Base-by-base conservation (phyloP, 208 protist genomes). In the Leishmania major region DNA sequence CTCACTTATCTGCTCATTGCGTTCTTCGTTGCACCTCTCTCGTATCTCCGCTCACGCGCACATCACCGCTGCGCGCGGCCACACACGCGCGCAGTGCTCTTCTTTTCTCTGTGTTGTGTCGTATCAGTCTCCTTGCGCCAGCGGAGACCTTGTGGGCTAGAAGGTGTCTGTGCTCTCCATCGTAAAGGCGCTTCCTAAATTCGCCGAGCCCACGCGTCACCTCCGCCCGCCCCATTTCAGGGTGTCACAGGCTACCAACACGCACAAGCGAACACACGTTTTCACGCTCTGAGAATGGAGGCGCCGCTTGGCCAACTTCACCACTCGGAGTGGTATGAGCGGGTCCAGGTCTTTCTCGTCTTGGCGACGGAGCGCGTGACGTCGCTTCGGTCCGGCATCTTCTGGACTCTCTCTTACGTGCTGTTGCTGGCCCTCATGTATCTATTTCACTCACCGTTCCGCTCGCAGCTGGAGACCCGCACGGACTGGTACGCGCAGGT, bases 361-460 rank as follows among this genome's bases (percentile, higher is more conserved):
- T 51, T 40, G 22, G n/a, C n/a, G 28, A 77, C 77, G 53, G 73
- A 60, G 51, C 55, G 77, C 22, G 59, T 85, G 78, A 83, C 67
- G 53, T 79, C 62, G 43, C 47, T 84, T 5, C 79, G 55, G 47
- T 76, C 82, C 37, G 75, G 79, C 49, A 76, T 89, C 64, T 84
- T 84, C 77, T 94, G 90, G 90, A 89, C 89, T 2, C 17, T 92
- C 15, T 78, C 78, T 25, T 95, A 96, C 79, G 75, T 88, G 8
- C 25, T 90, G 19, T 75, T 93, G 35, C 64, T 97, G 17, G 64
- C 81, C 2, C 75, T 86, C 62, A 92, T 92, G 84, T 97, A 95
- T 80, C 85, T 97, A 51, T 96, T 96, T 70, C 92, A 96, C 81
- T 90, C 92, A 2, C 94, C 94, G 0, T 96, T 97, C 72, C 94